Conservation (phyloP, 2,329 filamentous ascomycete species). For the Colletotrichum orchidophilum region DNA sequence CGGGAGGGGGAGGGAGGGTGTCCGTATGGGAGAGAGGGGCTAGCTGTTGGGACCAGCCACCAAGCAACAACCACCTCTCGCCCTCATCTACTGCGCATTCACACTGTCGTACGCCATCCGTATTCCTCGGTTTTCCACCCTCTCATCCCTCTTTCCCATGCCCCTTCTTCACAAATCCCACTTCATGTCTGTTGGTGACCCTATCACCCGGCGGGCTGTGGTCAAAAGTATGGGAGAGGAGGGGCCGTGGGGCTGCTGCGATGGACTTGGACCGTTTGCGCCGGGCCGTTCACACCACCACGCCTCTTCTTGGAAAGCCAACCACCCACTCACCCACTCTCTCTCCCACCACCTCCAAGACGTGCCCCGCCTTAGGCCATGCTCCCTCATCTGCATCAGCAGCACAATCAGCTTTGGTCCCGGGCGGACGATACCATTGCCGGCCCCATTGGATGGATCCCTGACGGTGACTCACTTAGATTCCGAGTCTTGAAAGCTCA, state of each 20-base stretch:
- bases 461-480: background rate
- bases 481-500: background rate
- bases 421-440: constrained; percentile 3
- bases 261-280: constrained; percentile 8
- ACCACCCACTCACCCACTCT: no score
- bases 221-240: background rate
- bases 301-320: constrained; percentile 7
- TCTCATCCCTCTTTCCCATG: background rate
- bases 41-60: background rate
- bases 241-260: constrained; percentile 5
- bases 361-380: constrained; percentile 12
- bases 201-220: constrained; percentile 4
- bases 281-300: constrained; percentile 13
- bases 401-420: background rate
- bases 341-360: constrained; percentile 8
- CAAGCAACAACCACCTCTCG: background rate
- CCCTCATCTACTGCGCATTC: background rate
- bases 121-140: background rate
- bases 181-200: background rate
- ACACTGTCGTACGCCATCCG: background rate
- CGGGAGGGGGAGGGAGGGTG: background rate
- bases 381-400: constrained; percentile 3
- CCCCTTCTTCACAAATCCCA: background rate
- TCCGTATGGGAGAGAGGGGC: background rate
- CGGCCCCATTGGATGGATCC: background rate